phyloP scores from a whole-genome alignment of 306 rosid species.

The Cucumis cinereus region DNA sequence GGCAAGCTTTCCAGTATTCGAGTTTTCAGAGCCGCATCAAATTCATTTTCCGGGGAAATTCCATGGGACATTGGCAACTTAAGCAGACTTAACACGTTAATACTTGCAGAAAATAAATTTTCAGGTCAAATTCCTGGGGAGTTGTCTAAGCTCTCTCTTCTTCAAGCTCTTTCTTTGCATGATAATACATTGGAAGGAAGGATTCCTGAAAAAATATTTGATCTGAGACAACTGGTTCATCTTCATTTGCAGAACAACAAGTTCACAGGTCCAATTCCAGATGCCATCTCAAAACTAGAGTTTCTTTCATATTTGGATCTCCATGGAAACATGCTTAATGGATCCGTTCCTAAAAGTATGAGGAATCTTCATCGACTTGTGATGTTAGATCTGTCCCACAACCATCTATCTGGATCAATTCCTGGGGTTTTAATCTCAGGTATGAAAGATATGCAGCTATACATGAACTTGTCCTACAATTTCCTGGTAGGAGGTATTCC shows the following conservation, averaged over 20 bases:
- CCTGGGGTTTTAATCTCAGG: constrained; percentile 33
- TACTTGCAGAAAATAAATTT: constrained; percentile 44
- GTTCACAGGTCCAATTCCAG: constrained; percentile 63
- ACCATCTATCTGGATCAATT: constrained; percentile 47
- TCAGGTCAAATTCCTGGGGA: constrained; percentile 57
- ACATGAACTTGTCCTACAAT: constrained; percentile 61
- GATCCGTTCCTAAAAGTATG: constrained; percentile 55
- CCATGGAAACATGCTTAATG: constrained; percentile 52
- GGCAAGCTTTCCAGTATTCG: constrained; percentile 40
- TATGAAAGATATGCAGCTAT: constrained; percentile 44
- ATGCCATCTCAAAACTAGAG: constrained; percentile 45
- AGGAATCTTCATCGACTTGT: constrained; percentile 30
- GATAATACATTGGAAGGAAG: constrained; percentile 47
- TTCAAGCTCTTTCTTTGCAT: constrained; percentile 50
- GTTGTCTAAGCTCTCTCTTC: constrained; percentile 49
- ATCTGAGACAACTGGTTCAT: constrained; percentile 27
- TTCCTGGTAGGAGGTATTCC: constrained; percentile 57
- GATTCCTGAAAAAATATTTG: constrained; percentile 49
- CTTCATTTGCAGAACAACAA: constrained; percentile 43
- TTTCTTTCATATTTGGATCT: constrained; percentile 55
- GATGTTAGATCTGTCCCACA: constrained; percentile 58
- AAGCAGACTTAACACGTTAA: constrained; percentile 30
- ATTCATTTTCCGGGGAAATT: constrained; percentile 55
- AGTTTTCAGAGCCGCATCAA: constrained; percentile 15
- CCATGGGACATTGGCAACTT: constrained; percentile 62